Evolutionary conservation across 2,329 filamentous ascomycete species (phyloP), one percentile per base, ranked within the genome.

Genomic region (Talaromyces albobiverticillius): DNA sequence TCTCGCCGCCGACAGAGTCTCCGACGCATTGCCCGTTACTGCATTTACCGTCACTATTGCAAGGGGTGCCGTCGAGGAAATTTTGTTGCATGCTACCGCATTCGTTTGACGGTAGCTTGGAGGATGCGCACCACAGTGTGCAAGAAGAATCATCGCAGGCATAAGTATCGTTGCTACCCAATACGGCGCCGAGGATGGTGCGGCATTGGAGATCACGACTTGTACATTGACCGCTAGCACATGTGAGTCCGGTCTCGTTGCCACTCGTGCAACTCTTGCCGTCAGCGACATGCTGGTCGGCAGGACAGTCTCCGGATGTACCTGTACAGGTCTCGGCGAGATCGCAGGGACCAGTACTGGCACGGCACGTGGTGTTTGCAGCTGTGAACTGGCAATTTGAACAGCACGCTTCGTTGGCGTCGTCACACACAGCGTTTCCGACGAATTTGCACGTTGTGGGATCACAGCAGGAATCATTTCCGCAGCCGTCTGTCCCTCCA

Each of bases 161-260:
- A 63, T 84, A 85, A 2, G 90, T 95, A 64, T 90, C 83, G 73
- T 91, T 93, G 67, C 81, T 82, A 54, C 82, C 79, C 0, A 86
- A 87, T 57, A 88, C 82, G 25, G 82, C 83, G 32, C 90, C 91
- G 79, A 96, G 88, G 46, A 95, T 79, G 10, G 85, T 87, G 70
- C 87, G 86, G 76, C 94, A 99, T 74, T 99, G 94, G 66, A 86
- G 81, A 70, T 96, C 85, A 59, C 94, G 86, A 51, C 88, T 94
- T 3, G 94, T 99, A 72, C 94, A 99, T 72, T 97, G 93, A 11
- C 94, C 94, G 43, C 88, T 92, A 26, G 94, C 90, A 68, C 94
- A 99, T 29, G 82, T 75, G 29, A 97, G 80, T 2, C 82, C 82
- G 2, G 69, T 62, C 16, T 38, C 72, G 36, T 76, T 74, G 31